These are phyloP conservation scores for Fusarium citri DNA, from an alignment of 2,329 filamentous ascomycete genomes.

Conservation along the genomic window DNA sequence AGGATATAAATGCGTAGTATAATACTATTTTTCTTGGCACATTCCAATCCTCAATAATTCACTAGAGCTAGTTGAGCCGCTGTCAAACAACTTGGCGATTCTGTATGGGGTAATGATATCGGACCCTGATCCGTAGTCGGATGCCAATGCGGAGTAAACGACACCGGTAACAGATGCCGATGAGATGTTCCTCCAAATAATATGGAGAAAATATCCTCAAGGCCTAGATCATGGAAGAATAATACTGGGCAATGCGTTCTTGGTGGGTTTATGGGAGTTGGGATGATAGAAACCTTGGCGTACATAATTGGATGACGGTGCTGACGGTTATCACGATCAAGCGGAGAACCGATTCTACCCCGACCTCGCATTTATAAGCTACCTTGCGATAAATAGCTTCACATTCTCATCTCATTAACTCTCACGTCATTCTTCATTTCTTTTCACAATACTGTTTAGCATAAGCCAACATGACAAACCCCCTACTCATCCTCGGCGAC, in stretches of 20 bases:
- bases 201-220: neutral
- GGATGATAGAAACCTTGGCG: neutral
- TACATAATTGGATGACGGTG: neutral
- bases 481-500: slow-evolving; percentile 31
- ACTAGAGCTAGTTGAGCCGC: neutral
- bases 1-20: neutral
- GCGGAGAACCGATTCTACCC: neutral
- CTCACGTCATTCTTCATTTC: rapidly evolving
- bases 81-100: neutral
- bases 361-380: neutral
- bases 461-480: slow-evolving; percentile 3
- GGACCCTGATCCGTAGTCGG: neutral
- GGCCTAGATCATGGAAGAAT: too few relatives aligned
- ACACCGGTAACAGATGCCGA: neutral
- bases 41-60: neutral
- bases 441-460: too few relatives aligned
- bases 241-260: neutral
- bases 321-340: neutral
- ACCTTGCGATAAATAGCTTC: neutral
- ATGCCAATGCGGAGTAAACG: neutral
- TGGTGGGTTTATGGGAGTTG: neutral
- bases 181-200: neutral
- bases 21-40: neutral
- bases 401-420: neutral
- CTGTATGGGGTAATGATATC: neutral